Evolutionary conservation across 2,329 filamentous ascomycete genomes (phyloP).

Genomic region (Neodidymelliopsis sp.): DNA sequence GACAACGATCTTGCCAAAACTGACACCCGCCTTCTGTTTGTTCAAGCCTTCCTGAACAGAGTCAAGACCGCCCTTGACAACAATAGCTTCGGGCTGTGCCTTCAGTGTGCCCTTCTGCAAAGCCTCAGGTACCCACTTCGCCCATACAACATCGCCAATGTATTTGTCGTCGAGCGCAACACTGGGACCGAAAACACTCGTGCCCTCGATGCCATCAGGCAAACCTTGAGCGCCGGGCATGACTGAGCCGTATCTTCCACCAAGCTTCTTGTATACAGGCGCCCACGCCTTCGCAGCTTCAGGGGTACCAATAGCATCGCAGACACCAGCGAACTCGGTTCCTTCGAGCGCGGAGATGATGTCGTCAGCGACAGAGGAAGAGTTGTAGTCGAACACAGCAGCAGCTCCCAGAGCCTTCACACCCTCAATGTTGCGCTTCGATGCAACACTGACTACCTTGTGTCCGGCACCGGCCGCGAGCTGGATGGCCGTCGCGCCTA

Average conservation of each 20-base stretch:
- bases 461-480: conserved; percentile 52
- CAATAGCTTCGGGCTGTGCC: conserved; percentile 40
- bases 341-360: conserved; percentile 52
- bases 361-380: conserved; percentile 43
- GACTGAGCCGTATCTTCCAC: conserved; percentile 39
- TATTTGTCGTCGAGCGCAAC: conserved; percentile 33
- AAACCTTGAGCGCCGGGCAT: conserved; percentile 28
- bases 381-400: conserved; percentile 45
- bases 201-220: conserved; percentile 38
- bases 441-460: conserved; percentile 51
- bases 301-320: conserved; percentile 46
- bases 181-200: conserved; percentile 29
- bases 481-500: conserved; percentile 56
- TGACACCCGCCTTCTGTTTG: conserved; percentile 41
- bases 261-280: conserved; percentile 39
- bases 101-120: conserved; percentile 42
- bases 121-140: conserved; percentile 42
- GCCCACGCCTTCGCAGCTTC: conserved; percentile 34
- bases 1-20: conserved; percentile 46
- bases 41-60: conserved; percentile 38
- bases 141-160: conserved; percentile 45
- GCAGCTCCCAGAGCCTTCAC: conserved; percentile 41
- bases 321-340: conserved; percentile 53
- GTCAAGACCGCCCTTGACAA: conserved; percentile 40
- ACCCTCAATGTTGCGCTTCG: conserved; percentile 40